Evolutionary conservation across 1,139 yeast genomes (phyloP), one percentile per base, ranked within the genome.

Genomic region (Pichia sp.): DNA sequence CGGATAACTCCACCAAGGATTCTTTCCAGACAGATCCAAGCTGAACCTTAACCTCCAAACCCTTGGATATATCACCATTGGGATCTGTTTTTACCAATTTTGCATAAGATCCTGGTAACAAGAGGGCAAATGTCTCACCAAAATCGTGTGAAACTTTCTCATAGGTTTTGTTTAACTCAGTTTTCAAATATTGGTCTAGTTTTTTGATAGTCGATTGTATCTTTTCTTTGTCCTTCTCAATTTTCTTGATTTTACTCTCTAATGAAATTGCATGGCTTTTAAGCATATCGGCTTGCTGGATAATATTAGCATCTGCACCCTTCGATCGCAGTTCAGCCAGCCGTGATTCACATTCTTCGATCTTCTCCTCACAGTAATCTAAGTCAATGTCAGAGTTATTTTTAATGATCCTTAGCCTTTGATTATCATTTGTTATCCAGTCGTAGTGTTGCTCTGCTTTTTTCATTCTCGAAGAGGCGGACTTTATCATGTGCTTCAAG

Each of bases 1-100:
- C 99, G 16, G 97, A 90, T 49, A 95, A 76, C 71, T 95, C 99
- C 4, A 92, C 95, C 61, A 95, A 78, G 64, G 96, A 88, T 63
- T 92, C 97, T 68, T 95, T 95, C 99, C 99, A 93, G 9, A 92
- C 91, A 51, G 81, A 84, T 5, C 99, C 99, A 31, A 95, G 75
- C 64, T 89, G 84, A 1, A 95, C 98, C 67, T 85, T 87, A 38
- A 95, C 95, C 67, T 90, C 97, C 34, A 95, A 75, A 31, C 99
- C 99, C 61, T 87, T 83, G 0, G 97, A 88, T 8, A 95, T 89
- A 65, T 91, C 96, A 34, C 54, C 53, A 64, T 80, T 78, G 48
- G 81, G 81, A 63, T 89, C 90, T 1, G 84, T 80, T 0, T 96
- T 92, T 2, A 86, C 96, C 59, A 95, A 77, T 69, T 91, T 91